Base-by-base conservation (phyloP, 2,329 filamentous ascomycete species). In the Epichloe aotearoae region DNA sequence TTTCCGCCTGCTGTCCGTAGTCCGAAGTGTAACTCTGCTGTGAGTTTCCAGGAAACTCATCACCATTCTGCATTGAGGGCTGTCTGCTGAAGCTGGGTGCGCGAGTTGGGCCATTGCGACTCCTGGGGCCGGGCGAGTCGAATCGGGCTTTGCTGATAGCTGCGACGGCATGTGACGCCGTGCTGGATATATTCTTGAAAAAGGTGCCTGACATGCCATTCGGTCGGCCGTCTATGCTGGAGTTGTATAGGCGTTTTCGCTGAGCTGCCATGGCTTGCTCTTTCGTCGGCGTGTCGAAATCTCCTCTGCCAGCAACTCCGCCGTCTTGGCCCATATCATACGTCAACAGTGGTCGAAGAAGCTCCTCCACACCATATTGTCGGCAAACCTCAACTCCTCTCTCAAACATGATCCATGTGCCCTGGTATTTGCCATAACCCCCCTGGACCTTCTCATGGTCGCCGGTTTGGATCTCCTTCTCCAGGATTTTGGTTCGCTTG, bases 381-480 rank as follows among this genome's bases (percentile, higher is more conserved):
- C 86, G 82, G 67, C 93, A 97, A 59, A 98, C 91, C 62, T 96
- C 88, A 44, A 94, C 77, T 1, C 91, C 93, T 54, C 91, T 82
- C 47, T 91, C 86, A 62, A 95, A 97, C 62, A 86, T 88, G 62
- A 98, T 95, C 93, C 93, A 98, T 2, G 93, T 98, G 50, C 93
- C 93, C 72, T 98, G 93, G 62, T 98, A 98, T 72, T 97, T 97
- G 57, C 93, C 93, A 62, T 98, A 98, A 5, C 93, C 93, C 93
- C 93, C 93, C 66, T 98, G 93, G 3, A 98, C 91, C 69, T 98
- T 98, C 67, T 98, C 93, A 67, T 98, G 91, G 63, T 95, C 88
- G 61, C 93, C 93, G 0, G 86, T 93, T 56, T 95, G 81, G 53
- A 98, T 95, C 68, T 98, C 93, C 69, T 97, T 97, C 66, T 98